These are phyloP conservation scores for Cryptococcus jaspeensis DNA, from an alignment of 1,284 basidiomycete genomes.

Conservation along the genomic window DNA sequence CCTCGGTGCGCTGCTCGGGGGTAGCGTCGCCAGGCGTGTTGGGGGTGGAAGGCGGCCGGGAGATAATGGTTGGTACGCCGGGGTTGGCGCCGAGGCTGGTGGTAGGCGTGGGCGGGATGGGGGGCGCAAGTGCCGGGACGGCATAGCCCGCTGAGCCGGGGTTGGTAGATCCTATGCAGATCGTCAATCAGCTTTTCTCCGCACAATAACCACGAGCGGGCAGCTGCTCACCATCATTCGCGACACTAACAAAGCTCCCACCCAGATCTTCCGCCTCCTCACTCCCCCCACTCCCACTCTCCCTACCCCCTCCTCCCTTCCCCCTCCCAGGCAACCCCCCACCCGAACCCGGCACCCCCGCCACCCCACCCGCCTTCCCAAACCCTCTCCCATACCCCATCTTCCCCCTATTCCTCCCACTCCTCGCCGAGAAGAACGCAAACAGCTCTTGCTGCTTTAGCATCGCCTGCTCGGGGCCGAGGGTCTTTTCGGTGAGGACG, in stretches of 20 bases:
- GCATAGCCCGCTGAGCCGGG: too few relatives aligned
- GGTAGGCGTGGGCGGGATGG: too few relatives aligned
- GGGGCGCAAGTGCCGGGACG: too few relatives aligned
- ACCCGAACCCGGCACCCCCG: conserved; percentile 1
- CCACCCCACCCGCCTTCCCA: conserved; percentile 7
- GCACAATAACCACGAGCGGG: conserved; percentile 1
- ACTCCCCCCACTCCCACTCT: too few relatives aligned
- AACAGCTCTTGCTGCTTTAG: conserved; percentile 82
- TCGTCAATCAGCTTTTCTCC: background rate
- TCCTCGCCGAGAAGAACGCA: conserved; percentile 62
- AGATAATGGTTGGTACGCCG: too few relatives aligned
- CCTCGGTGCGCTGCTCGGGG: too few relatives aligned
- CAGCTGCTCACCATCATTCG: conserved; percentile 2
- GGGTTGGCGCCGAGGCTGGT: too few relatives aligned
- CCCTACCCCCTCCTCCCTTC: conserved; percentile 4
- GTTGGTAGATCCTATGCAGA: background rate
- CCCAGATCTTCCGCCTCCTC: conserved; percentile 18
- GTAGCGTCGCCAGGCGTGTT: too few relatives aligned
- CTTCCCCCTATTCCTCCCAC: conserved; percentile 26
- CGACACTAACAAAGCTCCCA: conserved; percentile 32
- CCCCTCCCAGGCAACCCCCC: background rate
- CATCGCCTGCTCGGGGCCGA: conserved; percentile 82
- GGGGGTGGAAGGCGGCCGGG: too few relatives aligned
- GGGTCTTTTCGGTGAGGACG: conserved; percentile 75
- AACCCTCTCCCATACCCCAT: conserved; percentile 17